A percentile compares a stretch with the other conserved stretches of the same genome.
phyloP scores from a whole-genome alignment of 352 stramenopile species.

The Thalassiosira mediterranea region DNA sequence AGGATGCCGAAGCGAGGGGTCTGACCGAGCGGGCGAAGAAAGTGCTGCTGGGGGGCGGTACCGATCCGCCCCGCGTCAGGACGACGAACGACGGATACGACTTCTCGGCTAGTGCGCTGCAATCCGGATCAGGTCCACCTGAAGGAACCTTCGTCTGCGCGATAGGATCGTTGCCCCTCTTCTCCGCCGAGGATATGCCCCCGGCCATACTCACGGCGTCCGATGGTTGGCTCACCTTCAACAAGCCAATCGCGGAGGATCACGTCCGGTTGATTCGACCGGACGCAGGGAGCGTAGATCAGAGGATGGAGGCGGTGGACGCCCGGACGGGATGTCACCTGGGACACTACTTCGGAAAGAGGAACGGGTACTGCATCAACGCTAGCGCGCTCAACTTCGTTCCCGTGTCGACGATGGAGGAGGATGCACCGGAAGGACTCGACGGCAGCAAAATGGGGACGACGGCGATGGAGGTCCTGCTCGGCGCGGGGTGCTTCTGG shows the following conservation, averaged over 20 bases:
- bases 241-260: conserved; percentile 20
- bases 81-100: too few species aligned
- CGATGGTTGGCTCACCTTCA: conserved; percentile 48
- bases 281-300: conserved; percentile 10
- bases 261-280: conserved; percentile 28
- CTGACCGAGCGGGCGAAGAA: too few species aligned
- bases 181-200: conserved; percentile 32
- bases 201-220: conserved; percentile 26
- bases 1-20: too few species aligned
- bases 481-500: conserved; percentile 41
- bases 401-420: conserved; percentile 9
- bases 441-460: too few species aligned
- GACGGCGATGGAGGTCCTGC: conserved; percentile 6
- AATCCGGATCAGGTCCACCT: background rate
- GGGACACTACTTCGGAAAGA: conserved; percentile 47
- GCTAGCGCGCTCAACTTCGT: conserved; percentile 40
- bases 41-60: too few species aligned
- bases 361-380: conserved; percentile 55
- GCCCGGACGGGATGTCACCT: conserved; percentile 33
- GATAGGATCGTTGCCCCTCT: conserved; percentile 32
- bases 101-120: too few species aligned
- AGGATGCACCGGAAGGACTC: too few species aligned
- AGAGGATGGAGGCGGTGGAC: conserved; percentile 40
- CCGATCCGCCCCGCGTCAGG: too few species aligned
- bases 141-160: conserved; percentile 41